phyloP scores from a whole-genome alignment of 2,329 filamentous ascomycete species.

The Aspergillus novofumigatus region DNA sequence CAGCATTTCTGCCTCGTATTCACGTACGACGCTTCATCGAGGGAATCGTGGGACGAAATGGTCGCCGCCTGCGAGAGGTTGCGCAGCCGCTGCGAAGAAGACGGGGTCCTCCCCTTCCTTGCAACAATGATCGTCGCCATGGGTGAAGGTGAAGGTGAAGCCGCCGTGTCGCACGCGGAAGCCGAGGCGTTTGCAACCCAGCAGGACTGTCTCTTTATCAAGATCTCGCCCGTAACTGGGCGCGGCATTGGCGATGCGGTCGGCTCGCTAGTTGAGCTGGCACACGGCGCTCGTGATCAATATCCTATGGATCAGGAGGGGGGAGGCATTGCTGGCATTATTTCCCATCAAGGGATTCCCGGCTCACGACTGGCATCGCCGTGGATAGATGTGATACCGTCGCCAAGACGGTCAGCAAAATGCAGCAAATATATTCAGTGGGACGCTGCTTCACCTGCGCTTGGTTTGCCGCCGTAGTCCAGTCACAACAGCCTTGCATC shows the following conservation, averaged over 20 bases:
- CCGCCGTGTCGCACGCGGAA: constrained; percentile 3
- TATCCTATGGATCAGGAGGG: too few species aligned
- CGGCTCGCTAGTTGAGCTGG: constrained; percentile 8
- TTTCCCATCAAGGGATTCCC: too few species aligned
- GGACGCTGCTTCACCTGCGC: too few species aligned
- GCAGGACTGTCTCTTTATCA: constrained; percentile 7
- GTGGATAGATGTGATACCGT: too few species aligned
- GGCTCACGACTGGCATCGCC: too few species aligned
- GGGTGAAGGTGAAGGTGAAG: constrained; percentile 3
- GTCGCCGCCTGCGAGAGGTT: constrained; percentile 1
- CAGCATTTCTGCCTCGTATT: constrained; percentile 3
- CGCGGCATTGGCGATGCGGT: constrained; percentile 8
- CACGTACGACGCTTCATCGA: constrained; percentile 1
- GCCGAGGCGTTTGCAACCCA: constrained; percentile 10
- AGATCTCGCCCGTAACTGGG: constrained; percentile 3
- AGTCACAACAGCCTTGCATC: too few species aligned
- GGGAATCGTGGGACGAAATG: constrained; percentile 2
- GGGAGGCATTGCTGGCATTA: too few species aligned
- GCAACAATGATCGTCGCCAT: constrained; percentile 3
- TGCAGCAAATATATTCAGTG: too few species aligned
- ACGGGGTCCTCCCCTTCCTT: constrained; percentile 1
- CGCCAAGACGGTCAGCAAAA: too few species aligned
- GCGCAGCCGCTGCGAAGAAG: constrained; percentile 2
- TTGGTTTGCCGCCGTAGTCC: too few species aligned
- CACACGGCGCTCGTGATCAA: neutral